These are phyloP conservation scores for Boletus vinaceobasis DNA, from an alignment of 768 basidiomycete genomes.

Conservation along the genomic window DNA sequence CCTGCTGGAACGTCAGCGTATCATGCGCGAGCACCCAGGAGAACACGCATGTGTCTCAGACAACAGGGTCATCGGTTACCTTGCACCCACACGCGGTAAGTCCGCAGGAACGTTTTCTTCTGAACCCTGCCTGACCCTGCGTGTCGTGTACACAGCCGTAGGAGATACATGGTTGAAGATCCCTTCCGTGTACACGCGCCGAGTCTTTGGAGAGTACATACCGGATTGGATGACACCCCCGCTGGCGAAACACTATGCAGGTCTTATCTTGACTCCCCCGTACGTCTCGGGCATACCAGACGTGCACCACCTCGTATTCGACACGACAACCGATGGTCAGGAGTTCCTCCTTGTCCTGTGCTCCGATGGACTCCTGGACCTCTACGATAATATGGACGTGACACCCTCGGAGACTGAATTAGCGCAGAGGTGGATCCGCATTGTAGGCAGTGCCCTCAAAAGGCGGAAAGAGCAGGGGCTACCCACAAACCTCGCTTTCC, in stretches of 20 bases:
- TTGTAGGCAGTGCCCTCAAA: constrained; percentile 29
- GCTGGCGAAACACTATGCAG: constrained; percentile 22
- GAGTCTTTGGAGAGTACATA: constrained; percentile 24
- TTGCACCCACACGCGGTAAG: constrained; percentile 38
- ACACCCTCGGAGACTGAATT: constrained; percentile 25
- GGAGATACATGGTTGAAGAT: constrained; percentile 37
- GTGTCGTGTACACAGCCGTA: constrained; percentile 21
- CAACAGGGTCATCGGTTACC: constrained; percentile 36
- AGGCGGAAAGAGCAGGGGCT: constrained; percentile 12
- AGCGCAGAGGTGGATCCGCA: constrained; percentile 35
- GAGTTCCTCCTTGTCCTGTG: constrained; percentile 39
- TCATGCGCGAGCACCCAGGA: constrained; percentile 30
- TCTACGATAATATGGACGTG: constrained; percentile 32
- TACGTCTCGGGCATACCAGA: constrained; percentile 44
- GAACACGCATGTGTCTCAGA: constrained; percentile 29
- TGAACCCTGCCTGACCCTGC: constrained; percentile 15
- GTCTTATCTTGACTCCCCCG: constrained; percentile 43
- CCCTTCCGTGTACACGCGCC: constrained; percentile 32
- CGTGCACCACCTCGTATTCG: constrained; percentile 35
- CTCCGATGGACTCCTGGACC: constrained; percentile 46
- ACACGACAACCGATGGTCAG: constrained; percentile 9
- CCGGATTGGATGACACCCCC: constrained; percentile 24
- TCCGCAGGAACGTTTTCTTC: not conserved
- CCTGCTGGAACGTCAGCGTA: constrained; percentile 24
- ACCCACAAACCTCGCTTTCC: constrained; percentile 36